Evolutionary conservation across 2,329 filamentous ascomycete genomes (phyloP).

Genomic region (Phyllosticta capitalensis): DNA sequence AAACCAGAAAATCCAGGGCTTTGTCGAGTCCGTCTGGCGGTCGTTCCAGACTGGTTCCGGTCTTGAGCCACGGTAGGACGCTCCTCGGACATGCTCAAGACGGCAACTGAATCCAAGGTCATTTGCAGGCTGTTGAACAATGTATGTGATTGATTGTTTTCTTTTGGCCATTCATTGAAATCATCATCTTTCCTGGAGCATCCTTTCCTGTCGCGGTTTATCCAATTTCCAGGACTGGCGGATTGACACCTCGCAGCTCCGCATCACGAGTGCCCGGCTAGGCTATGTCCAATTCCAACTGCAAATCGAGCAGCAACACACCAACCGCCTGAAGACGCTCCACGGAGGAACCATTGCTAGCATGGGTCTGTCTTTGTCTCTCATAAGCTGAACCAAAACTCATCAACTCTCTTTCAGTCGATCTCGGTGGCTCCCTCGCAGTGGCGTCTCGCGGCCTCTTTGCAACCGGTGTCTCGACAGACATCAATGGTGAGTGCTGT

Average conservation of each 20-base stretch:
- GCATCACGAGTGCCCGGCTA: constrained; percentile 52
- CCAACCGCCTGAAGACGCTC: constrained; percentile 68
- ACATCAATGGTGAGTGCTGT: constrained; percentile 44
- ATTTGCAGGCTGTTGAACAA: constrained; percentile 31
- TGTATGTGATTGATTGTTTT: constrained; percentile 12
- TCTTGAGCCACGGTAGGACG: constrained; percentile 68
- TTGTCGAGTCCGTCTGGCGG: constrained; percentile 51
- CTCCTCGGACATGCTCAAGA: background rate
- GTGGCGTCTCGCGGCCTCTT: constrained; percentile 57
- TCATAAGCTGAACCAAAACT: background rate
- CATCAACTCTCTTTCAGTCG: constrained; percentile 33
- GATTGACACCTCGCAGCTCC: constrained; percentile 42
- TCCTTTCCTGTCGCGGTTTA: background rate
- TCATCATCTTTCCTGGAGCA: background rate
- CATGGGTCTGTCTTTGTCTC: constrained; percentile 38
- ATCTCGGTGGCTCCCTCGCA: constrained; percentile 56
- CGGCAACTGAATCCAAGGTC: background rate
- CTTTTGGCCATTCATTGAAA: background rate
- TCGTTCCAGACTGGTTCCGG: constrained; percentile 81
- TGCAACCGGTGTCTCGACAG: constrained; percentile 57
- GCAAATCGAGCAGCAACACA: constrained; percentile 64
- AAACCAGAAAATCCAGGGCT: background rate
- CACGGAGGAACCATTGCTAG: constrained; percentile 73
- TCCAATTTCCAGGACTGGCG: background rate
- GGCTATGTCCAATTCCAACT: constrained; percentile 69